Evolutionary conservation across 192 early-diverging fungal genomes (phyloP), one percentile per base, ranked within the genome.

Genomic region (Backusella australiensis): DNA sequence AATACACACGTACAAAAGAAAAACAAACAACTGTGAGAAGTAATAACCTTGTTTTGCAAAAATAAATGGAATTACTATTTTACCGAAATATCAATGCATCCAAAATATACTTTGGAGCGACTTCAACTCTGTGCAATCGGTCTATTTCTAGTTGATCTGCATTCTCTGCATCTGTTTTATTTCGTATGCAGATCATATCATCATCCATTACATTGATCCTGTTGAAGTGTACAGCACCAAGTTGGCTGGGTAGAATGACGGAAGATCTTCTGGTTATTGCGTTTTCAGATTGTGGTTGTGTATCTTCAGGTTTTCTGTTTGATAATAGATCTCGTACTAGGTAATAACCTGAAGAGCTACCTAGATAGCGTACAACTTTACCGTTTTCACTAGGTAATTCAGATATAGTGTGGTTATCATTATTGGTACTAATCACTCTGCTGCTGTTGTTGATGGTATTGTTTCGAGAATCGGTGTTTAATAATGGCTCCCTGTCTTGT

Each of bases 321-420:
- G 71, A 53, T 49, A 77, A 49, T 3, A 78, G 41, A 66, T 78
- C 77, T 32, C 67, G 34, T 23, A 81, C 73, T 36, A 81, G 35
- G 29, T 81, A 81, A 42, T 73, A 73, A 21, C 80, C 80, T 39
- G 80, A 81, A 6, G 80, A 81, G 11, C 80, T 81, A 9, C 80
- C 80, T 8, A 77, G 66, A 23, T 74, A 81, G 4, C 75, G 56
- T 14, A 77, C 72, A 21, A 81, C 59, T 52, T 77, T 77, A 32
- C 32, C 42, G 12, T 63, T 73, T 59, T 73, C n/a, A 4, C 19
- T 35, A 17, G 9, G 17, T 73, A 0, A 19, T 17, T 38, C 8
- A 1, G 52, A 15, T 29, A 32, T 65, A 14, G 29, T 63, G 7
- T 29, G 21, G 6, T 12, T 12, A 26, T 59, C 17, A 7, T 26